phyloP scores from a whole-genome alignment of 768 basidiomycete species.

The Tylopilus sp. region DNA sequence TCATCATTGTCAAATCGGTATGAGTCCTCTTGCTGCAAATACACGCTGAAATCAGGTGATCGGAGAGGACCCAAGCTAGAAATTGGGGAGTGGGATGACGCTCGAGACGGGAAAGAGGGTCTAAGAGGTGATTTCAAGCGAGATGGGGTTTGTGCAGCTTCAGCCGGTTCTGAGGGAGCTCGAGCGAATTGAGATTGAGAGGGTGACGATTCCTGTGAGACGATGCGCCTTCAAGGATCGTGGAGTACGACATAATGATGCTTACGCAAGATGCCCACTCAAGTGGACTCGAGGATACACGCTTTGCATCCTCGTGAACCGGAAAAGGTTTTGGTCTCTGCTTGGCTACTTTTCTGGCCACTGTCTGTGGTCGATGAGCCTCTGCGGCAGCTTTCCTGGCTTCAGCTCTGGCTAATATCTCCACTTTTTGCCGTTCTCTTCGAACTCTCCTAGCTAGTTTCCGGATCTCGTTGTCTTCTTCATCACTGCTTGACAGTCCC shows the following conservation, averaged over 20 bases:
- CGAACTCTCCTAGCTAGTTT: conserved; percentile 34
- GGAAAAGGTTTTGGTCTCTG: conserved; percentile 27
- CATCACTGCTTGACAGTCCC: conserved; percentile 40
- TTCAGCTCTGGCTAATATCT: conserved; percentile 16
- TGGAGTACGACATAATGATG: neutral
- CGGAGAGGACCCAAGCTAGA: neutral
- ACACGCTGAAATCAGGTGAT: conserved; percentile 14
- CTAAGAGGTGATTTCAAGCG: conserved; percentile 1
- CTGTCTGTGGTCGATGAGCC: conserved; percentile 11
- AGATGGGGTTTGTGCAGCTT: conserved; percentile 5
- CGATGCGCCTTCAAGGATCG: neutral
- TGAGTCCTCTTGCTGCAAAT: conserved; percentile 15
- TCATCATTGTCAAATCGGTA: conserved; percentile 11
- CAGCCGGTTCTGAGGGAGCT: conserved; percentile 11
- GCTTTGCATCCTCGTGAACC: conserved; percentile 3
- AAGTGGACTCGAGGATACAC: neutral
- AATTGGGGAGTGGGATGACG: conserved; percentile 9
- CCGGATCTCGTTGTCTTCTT: conserved; percentile 35
- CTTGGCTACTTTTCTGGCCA: conserved; percentile 15
- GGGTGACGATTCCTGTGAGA: conserved; percentile 7
- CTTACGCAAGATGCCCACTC: conserved; percentile 13
- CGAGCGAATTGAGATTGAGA: conserved; percentile 4
- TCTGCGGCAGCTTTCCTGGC: conserved; percentile 15
- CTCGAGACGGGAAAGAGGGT: neutral
- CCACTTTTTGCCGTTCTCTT: conserved; percentile 26